A percentile compares a stretch with the other conserved stretches of the same genome.
These are phyloP conservation scores for Hyaloraphidium curvatum DNA, from an alignment of 192 early-diverging fungal genomes.

Conservation along the genomic window DNA sequence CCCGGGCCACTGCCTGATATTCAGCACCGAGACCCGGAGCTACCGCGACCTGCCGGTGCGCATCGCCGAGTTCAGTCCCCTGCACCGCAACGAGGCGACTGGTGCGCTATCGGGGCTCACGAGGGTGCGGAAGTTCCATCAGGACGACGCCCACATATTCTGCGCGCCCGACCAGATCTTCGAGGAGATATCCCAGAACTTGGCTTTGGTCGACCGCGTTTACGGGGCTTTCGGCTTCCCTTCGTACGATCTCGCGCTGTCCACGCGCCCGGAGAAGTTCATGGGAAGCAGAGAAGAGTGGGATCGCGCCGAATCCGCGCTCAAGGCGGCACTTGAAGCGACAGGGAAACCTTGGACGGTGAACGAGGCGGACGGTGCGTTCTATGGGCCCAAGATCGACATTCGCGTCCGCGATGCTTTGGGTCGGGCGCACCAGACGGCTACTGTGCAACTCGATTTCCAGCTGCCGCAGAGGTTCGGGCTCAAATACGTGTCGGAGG, in stretches of 20 bases:
- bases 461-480: conserved; percentile 74
- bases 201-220: conserved; percentile 58
- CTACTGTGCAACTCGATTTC: conserved; percentile 90
- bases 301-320: conserved; percentile 53
- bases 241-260: conserved; percentile 54
- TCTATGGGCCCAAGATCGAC: conserved; percentile 96
- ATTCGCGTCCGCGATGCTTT: conserved; percentile 63
- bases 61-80: conserved; percentile 77
- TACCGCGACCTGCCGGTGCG: conserved; percentile 79
- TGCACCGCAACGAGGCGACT: conserved; percentile 85
- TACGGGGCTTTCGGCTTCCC: conserved; percentile 64
- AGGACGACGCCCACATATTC: conserved; percentile 95
- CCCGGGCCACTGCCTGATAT: conserved; percentile 86
- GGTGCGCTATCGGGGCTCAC: conserved; percentile 80
- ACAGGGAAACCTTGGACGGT: conserved; percentile 41
- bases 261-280: conserved; percentile 57
- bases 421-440: conserved; percentile 73
- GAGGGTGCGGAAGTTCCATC: conserved; percentile 82
- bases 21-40: conserved; percentile 53
- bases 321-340: conserved; percentile 44
- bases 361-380: conserved; percentile 78
- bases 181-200: conserved; percentile 52
- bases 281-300: conserved; percentile 60
- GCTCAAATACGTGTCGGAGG: conserved; percentile 45
- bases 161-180: conserved; percentile 62